Conservation (phyloP, 768 basidiomycete species). For the Heimioporus sp. region DNA sequence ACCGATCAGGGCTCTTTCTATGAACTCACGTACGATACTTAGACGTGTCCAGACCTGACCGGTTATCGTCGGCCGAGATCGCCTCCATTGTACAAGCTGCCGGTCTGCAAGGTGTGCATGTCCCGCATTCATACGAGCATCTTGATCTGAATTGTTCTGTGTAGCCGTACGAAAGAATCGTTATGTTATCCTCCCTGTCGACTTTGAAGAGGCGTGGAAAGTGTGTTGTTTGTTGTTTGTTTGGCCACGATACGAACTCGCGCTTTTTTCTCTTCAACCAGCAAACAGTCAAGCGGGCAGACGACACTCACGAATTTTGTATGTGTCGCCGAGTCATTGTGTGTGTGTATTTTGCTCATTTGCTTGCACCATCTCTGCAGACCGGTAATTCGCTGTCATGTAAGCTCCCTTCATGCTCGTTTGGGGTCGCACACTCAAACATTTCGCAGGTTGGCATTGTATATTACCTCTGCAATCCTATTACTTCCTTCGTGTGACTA, state of each 20-base stretch:
- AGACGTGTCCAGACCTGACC: slow-evolving; percentile 97
- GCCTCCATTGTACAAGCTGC: slow-evolving; percentile 95
- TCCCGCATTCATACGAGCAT: neutral
- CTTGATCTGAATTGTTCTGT: slow-evolving; percentile 4
- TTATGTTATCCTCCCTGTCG: slow-evolving; percentile 93
- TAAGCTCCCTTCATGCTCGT: slow-evolving; percentile 37
- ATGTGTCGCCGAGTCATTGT: slow-evolving; percentile 32
- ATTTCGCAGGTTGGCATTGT: slow-evolving; percentile 30
- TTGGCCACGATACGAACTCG: slow-evolving; percentile 39
- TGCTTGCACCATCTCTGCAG: slow-evolving; percentile 21
- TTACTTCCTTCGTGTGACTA: slow-evolving; percentile 14
- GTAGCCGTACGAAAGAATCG: slow-evolving; percentile 93
- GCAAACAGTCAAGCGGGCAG: slow-evolving; percentile 95
- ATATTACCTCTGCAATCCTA: slow-evolving; percentile 35
- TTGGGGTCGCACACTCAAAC: slow-evolving; percentile 13
- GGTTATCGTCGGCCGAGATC: slow-evolving; percentile 94
- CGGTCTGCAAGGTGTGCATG: slow-evolving; percentile 79
- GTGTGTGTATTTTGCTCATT: slow-evolving; percentile 6
- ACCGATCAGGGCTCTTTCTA: slow-evolving; percentile 5
- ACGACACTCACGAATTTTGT: slow-evolving; percentile 98
- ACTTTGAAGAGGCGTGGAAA: slow-evolving; percentile 99
- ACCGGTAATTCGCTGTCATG: slow-evolving; percentile 35
- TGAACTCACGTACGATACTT: slow-evolving; percentile 10
- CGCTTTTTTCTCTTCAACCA: slow-evolving; percentile 41
- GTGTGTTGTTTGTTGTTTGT: slow-evolving; percentile 65